Conservation (phyloP, 176 grass and related monocot species). For the Musa schizocarpa region DNA sequence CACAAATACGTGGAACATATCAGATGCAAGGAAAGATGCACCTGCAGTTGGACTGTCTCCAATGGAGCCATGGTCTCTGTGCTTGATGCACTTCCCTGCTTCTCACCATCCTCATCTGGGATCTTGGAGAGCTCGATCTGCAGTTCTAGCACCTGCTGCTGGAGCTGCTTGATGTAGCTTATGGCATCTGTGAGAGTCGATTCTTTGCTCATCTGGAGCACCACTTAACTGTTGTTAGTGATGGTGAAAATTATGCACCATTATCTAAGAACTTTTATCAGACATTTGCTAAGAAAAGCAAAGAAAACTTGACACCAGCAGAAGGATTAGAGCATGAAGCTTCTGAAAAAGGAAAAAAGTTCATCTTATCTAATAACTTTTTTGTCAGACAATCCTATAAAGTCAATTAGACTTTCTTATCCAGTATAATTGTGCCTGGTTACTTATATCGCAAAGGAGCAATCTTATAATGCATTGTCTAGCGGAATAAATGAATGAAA, state of each 20-base stretch:
- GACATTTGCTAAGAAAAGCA: not conserved
- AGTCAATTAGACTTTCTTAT: too few relatives aligned
- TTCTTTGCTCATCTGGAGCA: constrained; percentile 82
- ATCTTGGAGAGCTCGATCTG: constrained; percentile 46
- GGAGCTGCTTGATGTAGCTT: constrained; percentile 67
- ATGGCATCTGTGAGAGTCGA: constrained; percentile 71
- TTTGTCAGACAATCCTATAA: too few relatives aligned
- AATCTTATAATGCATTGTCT: too few relatives aligned
- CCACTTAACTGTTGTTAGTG: not conserved
- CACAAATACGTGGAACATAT: not conserved
- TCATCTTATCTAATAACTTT: too few relatives aligned
- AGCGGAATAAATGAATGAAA: too few relatives aligned
- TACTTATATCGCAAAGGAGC: too few relatives aligned
- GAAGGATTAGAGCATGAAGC: not conserved
- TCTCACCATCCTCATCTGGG: constrained; percentile 40
- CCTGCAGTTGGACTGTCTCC: constrained; percentile 47
- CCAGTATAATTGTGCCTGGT: too few relatives aligned
- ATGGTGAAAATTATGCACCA: not conserved
- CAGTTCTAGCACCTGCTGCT: constrained; percentile 66
- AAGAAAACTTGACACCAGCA: too few relatives aligned
- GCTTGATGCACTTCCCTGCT: constrained; percentile 39
- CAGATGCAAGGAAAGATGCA: constrained; percentile 2
- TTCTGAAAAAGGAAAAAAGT: not conserved
- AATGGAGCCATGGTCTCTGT: constrained; percentile 24
- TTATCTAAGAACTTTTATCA: constrained; percentile 4